Conservation (phyloP, 148 eudicot genomes). For the Dianthus caryophyllus region DNA sequence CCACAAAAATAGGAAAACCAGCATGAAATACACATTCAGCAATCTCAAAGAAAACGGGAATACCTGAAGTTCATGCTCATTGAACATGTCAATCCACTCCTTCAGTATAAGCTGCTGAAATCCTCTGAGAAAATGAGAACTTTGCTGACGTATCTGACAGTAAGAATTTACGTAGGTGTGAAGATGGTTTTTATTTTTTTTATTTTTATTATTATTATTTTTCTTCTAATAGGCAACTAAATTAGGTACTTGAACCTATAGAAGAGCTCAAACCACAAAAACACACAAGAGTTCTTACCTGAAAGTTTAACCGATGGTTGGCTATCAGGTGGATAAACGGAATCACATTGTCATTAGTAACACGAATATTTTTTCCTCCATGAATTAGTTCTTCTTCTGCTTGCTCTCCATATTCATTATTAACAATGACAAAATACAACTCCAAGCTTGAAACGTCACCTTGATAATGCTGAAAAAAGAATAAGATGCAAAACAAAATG, state of each 20-base stretch:
- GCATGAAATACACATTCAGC: not conserved
- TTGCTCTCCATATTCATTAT: constrained; percentile 97
- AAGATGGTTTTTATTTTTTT: no score
- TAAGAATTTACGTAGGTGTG: constrained; percentile 9
- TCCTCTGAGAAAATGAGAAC: constrained; percentile 77
- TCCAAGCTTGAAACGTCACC: constrained; percentile 79
- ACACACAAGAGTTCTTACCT: constrained; percentile 39
- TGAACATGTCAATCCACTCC: constrained; percentile 98
- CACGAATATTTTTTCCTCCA: constrained; percentile 73
- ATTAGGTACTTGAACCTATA: not conserved
- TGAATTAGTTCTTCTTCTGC: constrained; percentile 82
- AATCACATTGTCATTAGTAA: constrained; percentile 86
- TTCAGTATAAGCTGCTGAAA: constrained; percentile 87
- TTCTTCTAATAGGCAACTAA: not conserved
- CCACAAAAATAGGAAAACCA: not conserved
- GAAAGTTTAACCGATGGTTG: constrained; percentile 84
- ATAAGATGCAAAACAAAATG: not conserved
- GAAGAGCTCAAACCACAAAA: not conserved
- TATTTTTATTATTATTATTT: no score
- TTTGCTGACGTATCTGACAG: constrained; percentile 91
- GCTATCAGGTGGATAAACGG: constrained; percentile 82
- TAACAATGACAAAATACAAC: constrained; percentile 82
- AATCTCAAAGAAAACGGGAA: constrained; percentile 1
- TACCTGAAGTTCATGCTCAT: constrained; percentile 99
- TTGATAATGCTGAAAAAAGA: constrained; percentile 57